Base-by-base conservation (phyloP, 2,329 filamentous ascomycete genomes). In the Botrytis medusae region DNA sequence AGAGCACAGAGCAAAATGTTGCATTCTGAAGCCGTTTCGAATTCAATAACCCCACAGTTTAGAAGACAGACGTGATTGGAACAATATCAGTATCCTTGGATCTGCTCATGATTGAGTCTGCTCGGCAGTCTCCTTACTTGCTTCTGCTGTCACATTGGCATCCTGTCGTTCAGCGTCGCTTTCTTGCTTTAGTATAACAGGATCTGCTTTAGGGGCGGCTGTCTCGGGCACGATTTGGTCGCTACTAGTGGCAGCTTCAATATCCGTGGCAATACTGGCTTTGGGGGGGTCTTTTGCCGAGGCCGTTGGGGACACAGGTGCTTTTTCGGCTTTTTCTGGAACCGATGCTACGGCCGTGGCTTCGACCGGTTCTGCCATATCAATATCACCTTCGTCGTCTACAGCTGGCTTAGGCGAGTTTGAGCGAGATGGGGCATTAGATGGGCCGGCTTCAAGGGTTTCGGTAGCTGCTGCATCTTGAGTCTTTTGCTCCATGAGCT, bases 311-410 rank as follows among this genome's bases (percentile, higher is more conserved):
- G 74, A 67, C 29, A 46, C 44, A 37, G 67, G 67, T 37, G 44
- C 61, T 57, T 73, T 69, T 46, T 72, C 71, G 34, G 72, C 20
- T 8, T 71, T 61, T 20, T 67, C 65, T 5, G 74, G 60, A 16
- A 69, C 63, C 34, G 12, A n/a, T 54, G 62, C 48, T 69, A 68
- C 67, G 18, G 71, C 34, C 8, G 44, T 73, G 32, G 74, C 74
- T 22, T 68, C 72, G 9, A 73, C 65, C n/a, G 74, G 46, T 44
- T 77, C 77, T 12, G 75, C 76, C 81, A 82, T 82, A 40, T 81
- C 78, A 54, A 81, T 73, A 75, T 82, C 81, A 40, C 79, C 80
- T 61, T 81, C 80, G 34, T 72, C 73, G 61, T 81, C 81, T 48
- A 79, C 72, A 46, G 60, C 44, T 25, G 76, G 75, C 42, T 78